Evolutionary conservation across 208 protist species (phyloP), one percentile per base, ranked within the genome.

Genomic region (Trypanosoma boissoni): DNA sequence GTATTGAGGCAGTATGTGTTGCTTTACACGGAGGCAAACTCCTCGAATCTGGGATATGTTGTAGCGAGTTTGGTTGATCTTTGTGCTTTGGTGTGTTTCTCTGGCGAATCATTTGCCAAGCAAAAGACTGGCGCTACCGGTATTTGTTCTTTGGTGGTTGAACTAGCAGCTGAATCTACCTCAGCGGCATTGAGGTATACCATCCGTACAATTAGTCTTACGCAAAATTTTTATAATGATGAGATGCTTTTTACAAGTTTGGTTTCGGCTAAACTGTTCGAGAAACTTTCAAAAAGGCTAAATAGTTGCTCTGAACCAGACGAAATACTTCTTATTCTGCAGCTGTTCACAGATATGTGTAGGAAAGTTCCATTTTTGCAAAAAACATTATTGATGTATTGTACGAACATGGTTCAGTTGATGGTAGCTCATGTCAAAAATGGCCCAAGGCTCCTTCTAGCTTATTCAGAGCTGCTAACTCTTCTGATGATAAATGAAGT

Each of bases 161-260:
- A 59, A 37, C 52, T 72, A 18, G 37, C 46, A 29, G 62, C 53
- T 9, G 55, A 43, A 44, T 26, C 34, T n/a, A 56, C 9, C 16
- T 27, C 34, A 48, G 21, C 6, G 37, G 34, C 34, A n/a, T 28
- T 58, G n/a, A 23, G 16, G 24, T 49, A 44, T 50, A 54, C 58
- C 21, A 50, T 72, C 34, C 41, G 54, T 29, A 59, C 66, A 18
- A 34, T 72, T 37, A 60, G 42, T 5, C 24, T 44, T 20, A 24
- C 65, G 12, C 14, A 14, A n/a, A 20, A 18, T 21, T 43, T 64
- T 29, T 16, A n/a, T 21, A 72, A 72, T 60, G 66, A 52, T 34
- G 51, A 56, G 20, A 43, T 64, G 18, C 49, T 60, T 32, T 72
- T 65, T 43, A 72, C 46, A 5, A 46, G 37, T 28, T 50, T 72